These are phyloP conservation scores for Cicer chorassanicum DNA, from an alignment of 306 rosid genomes.

Conservation along the genomic window DNA sequence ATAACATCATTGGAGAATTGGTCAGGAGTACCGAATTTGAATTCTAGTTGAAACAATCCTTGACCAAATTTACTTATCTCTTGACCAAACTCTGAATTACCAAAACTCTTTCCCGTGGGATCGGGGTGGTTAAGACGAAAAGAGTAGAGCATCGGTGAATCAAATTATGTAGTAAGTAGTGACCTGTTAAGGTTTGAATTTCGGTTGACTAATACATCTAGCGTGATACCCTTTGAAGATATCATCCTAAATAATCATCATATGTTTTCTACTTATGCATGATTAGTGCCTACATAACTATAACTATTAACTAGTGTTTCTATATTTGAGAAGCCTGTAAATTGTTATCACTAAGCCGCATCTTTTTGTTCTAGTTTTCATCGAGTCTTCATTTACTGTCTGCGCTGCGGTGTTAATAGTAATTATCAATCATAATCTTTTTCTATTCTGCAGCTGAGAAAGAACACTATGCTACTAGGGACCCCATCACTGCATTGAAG, in stretches of 20 bases:
- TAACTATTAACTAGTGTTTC: neutral
- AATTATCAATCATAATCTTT: slow-evolving; percentile 7
- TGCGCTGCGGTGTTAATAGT: neutral
- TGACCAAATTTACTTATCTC: too few relatives aligned
- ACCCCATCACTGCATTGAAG: slow-evolving; percentile 86
- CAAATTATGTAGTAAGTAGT: neutral
- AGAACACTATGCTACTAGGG: slow-evolving; percentile 88
- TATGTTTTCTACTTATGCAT: neutral
- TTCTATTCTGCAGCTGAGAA: slow-evolving; percentile 81
- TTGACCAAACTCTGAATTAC: too few relatives aligned
- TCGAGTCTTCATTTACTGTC: neutral
- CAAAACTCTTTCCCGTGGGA: too few relatives aligned
- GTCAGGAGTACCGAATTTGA: too few relatives aligned
- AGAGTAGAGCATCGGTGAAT: too few relatives aligned
- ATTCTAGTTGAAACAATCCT: too few relatives aligned
- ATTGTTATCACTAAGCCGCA: slow-evolving; percentile 5
- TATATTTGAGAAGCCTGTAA: neutral
- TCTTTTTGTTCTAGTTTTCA: neutral
- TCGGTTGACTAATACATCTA: neutral
- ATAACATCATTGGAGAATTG: neutral
- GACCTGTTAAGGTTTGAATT: neutral
- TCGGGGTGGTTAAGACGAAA: too few relatives aligned
- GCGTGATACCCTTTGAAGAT: slow-evolving; percentile 3
- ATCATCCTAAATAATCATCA: neutral
- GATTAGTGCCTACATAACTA: neutral